Conservation (phyloP, 257 asterid species). For the Fraxinus excelsior region DNA sequence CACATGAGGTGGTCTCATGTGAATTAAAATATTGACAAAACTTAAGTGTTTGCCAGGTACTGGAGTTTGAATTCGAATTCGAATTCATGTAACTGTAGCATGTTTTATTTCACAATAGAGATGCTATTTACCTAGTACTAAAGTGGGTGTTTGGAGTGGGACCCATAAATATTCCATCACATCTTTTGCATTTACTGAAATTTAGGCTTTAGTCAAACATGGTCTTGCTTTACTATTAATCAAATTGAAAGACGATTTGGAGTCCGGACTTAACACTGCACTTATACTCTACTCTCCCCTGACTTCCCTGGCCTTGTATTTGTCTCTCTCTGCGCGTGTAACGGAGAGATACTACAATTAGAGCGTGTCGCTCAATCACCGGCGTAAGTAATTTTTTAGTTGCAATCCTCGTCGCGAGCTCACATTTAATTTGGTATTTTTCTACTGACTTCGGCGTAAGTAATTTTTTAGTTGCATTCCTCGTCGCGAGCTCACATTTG, state of each 20-base stretch:
- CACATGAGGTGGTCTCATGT: too few species aligned
- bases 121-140: too few species aligned
- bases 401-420: not conserved
- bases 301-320: not conserved
- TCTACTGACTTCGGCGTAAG: not conserved
- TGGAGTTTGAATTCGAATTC: too few species aligned
- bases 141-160: not conserved
- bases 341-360: not conserved
- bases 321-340: not conserved
- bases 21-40: too few species aligned
- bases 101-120: too few species aligned
- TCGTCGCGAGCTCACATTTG: not conserved
- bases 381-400: conserved; percentile 8
- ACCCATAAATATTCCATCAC: not conserved
- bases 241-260: conserved; percentile 28
- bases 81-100: too few species aligned
- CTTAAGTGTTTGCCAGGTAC: too few species aligned
- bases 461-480: not conserved
- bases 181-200: not conserved
- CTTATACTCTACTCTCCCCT: not conserved
- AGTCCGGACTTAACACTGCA: conserved; percentile 12
- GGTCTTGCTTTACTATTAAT: conserved; percentile 2
- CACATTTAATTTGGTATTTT: conserved; percentile 8
- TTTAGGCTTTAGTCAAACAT: not conserved
- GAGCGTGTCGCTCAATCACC: conserved; percentile 22